phyloP scores from a whole-genome alignment of 1,284 basidiomycete genomes.

The Abortiporus biennis region DNA sequence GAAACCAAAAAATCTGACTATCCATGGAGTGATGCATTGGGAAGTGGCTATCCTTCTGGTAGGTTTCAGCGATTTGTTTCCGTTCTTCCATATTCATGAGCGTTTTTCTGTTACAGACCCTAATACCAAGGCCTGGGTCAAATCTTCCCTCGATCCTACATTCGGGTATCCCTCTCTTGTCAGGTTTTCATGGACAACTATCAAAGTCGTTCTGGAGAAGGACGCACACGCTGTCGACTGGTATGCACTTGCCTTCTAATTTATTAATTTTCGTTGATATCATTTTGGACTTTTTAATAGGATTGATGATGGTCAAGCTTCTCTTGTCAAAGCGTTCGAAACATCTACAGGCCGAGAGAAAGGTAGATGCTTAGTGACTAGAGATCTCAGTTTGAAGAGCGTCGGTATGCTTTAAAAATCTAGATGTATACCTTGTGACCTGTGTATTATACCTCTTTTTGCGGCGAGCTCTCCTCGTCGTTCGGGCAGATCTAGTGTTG shows the following conservation, averaged over 20 bases:
- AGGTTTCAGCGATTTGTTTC: too few relatives aligned
- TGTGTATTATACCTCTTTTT: background rate
- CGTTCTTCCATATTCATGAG: background rate
- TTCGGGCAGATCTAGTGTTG: too few relatives aligned
- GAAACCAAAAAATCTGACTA: background rate
- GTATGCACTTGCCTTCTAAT: conserved; percentile 35
- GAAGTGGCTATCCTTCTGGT: conserved; percentile 90
- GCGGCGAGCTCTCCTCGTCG: background rate
- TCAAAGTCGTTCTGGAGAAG: conserved; percentile 84
- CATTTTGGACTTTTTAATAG: conserved; percentile 29
- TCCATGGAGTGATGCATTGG: conserved; percentile 42
- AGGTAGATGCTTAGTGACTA: conserved; percentile 60
- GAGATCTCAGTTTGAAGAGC: conserved; percentile 68
- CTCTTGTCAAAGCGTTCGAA: conserved; percentile 69
- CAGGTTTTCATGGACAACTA: conserved; percentile 94
- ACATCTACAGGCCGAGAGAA: conserved; percentile 62
- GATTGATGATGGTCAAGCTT: conserved; percentile 78
- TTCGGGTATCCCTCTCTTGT: conserved; percentile 92
- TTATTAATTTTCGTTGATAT: conserved; percentile 1
- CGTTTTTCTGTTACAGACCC: conserved; percentile 60
- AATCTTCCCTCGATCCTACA: conserved; percentile 72
- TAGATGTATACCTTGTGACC: background rate
- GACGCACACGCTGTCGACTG: conserved; percentile 74
- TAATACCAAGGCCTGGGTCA: conserved; percentile 86
- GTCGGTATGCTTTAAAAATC: conserved; percentile 42